Conservation (phyloP, 2,329 filamentous ascomycete genomes). For the Aspergillus sp. region DNA sequence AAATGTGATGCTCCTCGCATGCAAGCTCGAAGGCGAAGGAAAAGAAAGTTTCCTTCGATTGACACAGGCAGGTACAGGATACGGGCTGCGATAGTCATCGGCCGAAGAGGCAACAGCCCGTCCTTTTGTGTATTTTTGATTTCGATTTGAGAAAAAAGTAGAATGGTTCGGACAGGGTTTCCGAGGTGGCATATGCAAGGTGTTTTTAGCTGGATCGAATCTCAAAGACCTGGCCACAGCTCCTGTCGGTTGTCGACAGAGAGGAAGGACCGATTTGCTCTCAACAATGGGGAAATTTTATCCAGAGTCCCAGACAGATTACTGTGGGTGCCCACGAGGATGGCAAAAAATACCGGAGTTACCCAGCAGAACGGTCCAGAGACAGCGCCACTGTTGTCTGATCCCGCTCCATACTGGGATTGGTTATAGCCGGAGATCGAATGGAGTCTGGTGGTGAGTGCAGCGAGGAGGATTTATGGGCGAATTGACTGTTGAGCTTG, state of each 20-base stretch:
- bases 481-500: not conserved
- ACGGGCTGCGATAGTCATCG: not conserved
- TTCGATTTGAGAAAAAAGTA: not conserved
- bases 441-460: not conserved
- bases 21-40: conserved; percentile 4
- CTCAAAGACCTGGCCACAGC: not conserved
- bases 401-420: conserved; percentile 1
- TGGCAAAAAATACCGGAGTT: not conserved
- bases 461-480: not conserved
- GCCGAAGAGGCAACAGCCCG: not conserved
- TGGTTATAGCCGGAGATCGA: conserved; percentile 4
- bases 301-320: not conserved
- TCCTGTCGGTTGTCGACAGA: not conserved
- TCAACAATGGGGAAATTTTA: not conserved
- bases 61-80: conserved; percentile 1
- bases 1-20: not conserved
- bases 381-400: conserved; percentile 11
- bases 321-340: not conserved
- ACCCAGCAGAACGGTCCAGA: conserved; percentile 12
- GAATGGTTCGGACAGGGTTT: conserved; percentile 19
- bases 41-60: not conserved
- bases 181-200: conserved; percentile 25
- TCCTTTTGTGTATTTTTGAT: not conserved
- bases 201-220: conserved; percentile 20
- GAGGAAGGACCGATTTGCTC: not conserved